phyloP scores from a whole-genome alignment of 441 rosid species.

The Arabidopsis lyrata region DNA sequence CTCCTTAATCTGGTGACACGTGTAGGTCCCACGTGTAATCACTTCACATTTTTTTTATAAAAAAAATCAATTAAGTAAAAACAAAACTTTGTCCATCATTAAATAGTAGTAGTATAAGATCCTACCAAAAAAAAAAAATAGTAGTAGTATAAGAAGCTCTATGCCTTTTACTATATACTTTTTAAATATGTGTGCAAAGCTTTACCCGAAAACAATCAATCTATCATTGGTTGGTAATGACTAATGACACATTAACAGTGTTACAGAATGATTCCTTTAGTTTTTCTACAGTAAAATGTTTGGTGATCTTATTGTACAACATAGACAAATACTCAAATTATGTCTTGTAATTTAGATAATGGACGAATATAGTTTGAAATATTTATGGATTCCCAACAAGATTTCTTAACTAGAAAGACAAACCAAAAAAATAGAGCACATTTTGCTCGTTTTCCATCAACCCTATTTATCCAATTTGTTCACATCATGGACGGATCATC shows the following conservation, averaged over 20 bases:
- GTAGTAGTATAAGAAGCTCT: neutral
- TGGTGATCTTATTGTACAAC: neutral
- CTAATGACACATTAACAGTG: constrained; percentile 40
- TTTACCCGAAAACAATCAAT: constrained; percentile 22
- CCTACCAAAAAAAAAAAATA: too few relatives aligned
- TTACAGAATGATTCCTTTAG: constrained; percentile 22
- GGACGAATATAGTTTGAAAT: neutral
- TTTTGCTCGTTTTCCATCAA: constrained; percentile 47
- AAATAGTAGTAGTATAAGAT: too few relatives aligned
- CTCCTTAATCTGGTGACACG: constrained; percentile 46
- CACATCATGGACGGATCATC: constrained; percentile 35
- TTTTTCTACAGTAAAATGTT: constrained; percentile 8
- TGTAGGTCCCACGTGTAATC: constrained; percentile 47
- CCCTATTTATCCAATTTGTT: constrained; percentile 26
- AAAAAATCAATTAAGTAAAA: neutral
- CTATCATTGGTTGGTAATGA: constrained; percentile 40
- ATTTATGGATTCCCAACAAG: constrained; percentile 33
- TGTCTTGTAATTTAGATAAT: neutral
- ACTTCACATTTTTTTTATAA: constrained; percentile 11
- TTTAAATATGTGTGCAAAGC: neutral
- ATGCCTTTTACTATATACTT: neutral
- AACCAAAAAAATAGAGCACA: constrained; percentile 29
- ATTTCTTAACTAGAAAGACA: constrained; percentile 37
- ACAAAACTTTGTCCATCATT: constrained; percentile 11
- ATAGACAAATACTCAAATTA: neutral